Base-by-base conservation (phyloP, 495 filamentous ascomycete species). In the Penicillium arizonense region DNA sequence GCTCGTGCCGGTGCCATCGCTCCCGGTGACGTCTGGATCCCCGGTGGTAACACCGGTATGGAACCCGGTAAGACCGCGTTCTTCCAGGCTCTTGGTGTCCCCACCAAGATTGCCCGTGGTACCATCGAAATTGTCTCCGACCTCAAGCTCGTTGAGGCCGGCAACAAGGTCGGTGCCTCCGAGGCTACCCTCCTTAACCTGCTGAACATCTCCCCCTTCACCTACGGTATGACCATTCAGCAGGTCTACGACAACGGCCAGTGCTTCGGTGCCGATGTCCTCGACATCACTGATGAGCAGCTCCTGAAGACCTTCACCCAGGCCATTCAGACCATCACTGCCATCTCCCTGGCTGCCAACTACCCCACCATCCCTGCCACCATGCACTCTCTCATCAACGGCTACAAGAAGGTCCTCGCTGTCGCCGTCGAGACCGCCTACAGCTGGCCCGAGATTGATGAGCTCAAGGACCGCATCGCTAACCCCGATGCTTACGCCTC, bases 81-180 rank as follows among this genome's bases (percentile, higher is more conserved):
- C 91, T 99, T 99, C 91, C 94, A 99, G 84, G 94, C 94, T 70
- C 95, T 99, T 74, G 94, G 94, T 89, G 90, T 99, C 76, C 94
- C 94, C 71, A 99, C 94, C 82, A 99, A 99, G 89, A 99, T 99
- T 78, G 94, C 94, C 67, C 95, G 94, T 96, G 94, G 94, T 91
- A 99, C 94, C 80, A 97, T 99, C 74, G 94, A 99, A 92, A 99
- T 99, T 75, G 96, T 91, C 48, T 84, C 87, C 64, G 94, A 99
- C 68, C 81, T 99, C 68, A 97, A 96, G 88, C 87, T 99, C 66
- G 87, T 97, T 77, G 90, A 96, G 80, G 85, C 89, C 55, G 87
- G 87, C 51, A 79, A 35, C 80, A 96, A 96, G 82, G 94, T 99
- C 81, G 94, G 95, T 72, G 87, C 94, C 69, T 99, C 94, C 71